phyloP scores from a whole-genome alignment of 2,329 filamentous ascomycete species.

The Sporothrix brasiliensis region DNA sequence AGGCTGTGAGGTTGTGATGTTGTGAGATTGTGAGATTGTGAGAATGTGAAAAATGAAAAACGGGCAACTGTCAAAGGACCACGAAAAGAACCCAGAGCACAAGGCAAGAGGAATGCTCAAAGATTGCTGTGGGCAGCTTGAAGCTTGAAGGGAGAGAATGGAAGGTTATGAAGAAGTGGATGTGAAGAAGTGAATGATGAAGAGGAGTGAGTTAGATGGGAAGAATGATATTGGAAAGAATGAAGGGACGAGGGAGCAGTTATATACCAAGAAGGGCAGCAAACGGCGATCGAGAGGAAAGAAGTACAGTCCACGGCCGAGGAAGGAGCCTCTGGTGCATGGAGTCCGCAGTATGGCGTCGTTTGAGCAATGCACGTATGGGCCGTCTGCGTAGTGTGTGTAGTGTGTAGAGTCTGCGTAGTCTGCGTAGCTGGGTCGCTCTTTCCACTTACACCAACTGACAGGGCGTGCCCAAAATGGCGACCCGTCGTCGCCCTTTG shows the following conservation, averaged over 20 bases:
- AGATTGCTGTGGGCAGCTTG: constrained; percentile 20
- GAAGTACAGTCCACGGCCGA: background rate
- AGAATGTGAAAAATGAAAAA: background rate
- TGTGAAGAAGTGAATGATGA: constrained; percentile 11
- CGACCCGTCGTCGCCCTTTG: constrained; percentile 18
- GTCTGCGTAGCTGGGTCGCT: background rate
- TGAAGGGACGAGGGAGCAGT: constrained; percentile 33
- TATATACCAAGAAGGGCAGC: constrained; percentile 22
- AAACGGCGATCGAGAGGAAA: constrained; percentile 26
- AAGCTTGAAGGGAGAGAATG: constrained; percentile 20
- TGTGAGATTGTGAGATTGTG: background rate
- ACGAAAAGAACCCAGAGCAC: background rate
- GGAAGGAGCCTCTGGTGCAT: constrained; percentile 16
- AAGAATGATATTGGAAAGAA: constrained; percentile 31
- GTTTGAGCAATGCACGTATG: background rate
- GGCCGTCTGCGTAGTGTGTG: background rate
- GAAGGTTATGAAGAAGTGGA: background rate
- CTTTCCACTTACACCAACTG: constrained; percentile 23
- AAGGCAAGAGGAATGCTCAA: constrained; percentile 8
- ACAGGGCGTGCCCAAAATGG: constrained; percentile 22
- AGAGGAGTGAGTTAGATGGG: constrained; percentile 26
- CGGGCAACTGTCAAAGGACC: constrained; percentile 10
- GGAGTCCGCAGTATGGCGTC: background rate
- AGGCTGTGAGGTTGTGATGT: no score
- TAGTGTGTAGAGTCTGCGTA: no score